A percentile compares a stretch with the other conserved stretches of the same genome.
These are phyloP conservation scores for Lepiota brunneoincarnata DNA, from an alignment of 768 basidiomycete species.

Conservation along the genomic window DNA sequence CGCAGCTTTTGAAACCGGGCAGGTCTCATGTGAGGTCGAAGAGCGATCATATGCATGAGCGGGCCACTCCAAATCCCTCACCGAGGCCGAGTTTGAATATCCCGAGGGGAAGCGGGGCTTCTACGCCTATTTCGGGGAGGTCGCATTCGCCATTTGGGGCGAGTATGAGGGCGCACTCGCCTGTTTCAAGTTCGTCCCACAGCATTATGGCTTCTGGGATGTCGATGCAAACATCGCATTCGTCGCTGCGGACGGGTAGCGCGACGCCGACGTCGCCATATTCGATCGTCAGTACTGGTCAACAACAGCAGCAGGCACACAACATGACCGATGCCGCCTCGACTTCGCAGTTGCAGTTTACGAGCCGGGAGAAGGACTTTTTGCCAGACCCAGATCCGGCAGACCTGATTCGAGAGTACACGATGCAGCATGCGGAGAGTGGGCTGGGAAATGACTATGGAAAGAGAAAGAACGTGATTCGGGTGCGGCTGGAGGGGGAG, in stretches of 20 bases:
- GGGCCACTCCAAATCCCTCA: constrained; percentile 17
- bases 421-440: constrained; percentile 88
- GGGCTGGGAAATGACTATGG: constrained; percentile 93
- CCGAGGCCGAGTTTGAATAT: constrained; percentile 33
- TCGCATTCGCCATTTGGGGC: constrained; percentile 9
- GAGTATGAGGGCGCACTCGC: constrained; percentile 4
- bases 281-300: background rate
- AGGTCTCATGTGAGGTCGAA: constrained; percentile 37
- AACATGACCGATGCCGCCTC: background rate
- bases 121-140: constrained; percentile 17
- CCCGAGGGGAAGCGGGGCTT: constrained; percentile 23
- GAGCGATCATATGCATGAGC: constrained; percentile 30
- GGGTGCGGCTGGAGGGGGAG: constrained; percentile 90
- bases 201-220: constrained; percentile 11
- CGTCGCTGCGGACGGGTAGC: background rate
- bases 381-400: constrained; percentile 40
- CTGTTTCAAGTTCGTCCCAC: constrained; percentile 9
- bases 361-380: constrained; percentile 15
- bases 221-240: constrained; percentile 6
- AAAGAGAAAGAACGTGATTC: constrained; percentile 92
- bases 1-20: constrained; percentile 41
- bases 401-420: constrained; percentile 69
- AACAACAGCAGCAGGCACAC: constrained; percentile 15
- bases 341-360: background rate
- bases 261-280: constrained; percentile 7